Conservation (phyloP, 2,329 filamentous ascomycete species). For the Botrytis paeoniae region DNA sequence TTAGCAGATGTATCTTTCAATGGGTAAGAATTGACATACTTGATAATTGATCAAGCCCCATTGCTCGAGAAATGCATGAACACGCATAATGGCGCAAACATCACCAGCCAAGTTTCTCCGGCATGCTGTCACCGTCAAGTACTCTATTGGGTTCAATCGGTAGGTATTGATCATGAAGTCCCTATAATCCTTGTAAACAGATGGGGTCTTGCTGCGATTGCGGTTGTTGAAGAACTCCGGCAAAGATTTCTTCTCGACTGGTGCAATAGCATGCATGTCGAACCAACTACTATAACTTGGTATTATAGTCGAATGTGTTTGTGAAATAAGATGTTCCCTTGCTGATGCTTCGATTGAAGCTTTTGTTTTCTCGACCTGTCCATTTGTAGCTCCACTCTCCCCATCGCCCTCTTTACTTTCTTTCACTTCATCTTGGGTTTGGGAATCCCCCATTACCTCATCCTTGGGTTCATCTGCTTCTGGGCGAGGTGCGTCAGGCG, state of each 20-base stretch:
- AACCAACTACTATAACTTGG: constrained; percentile 99
- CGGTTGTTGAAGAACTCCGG: constrained; percentile 98
- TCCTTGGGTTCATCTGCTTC: constrained; percentile 65
- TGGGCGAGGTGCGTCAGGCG: constrained; percentile 60
- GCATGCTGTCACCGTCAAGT: constrained; percentile 94
- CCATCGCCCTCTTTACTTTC: constrained; percentile 45
- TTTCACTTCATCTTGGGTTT: constrained; percentile 50
- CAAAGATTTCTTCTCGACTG: constrained; percentile 88
- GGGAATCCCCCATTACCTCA: constrained; percentile 74
- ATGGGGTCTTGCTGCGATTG: constrained; percentile 95
- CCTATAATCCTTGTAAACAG: constrained; percentile 97
- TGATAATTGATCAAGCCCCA: constrained; percentile 99
- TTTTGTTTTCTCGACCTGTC: constrained; percentile 66
- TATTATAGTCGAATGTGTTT: constrained; percentile 93
- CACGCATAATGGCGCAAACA: constrained; percentile 98
- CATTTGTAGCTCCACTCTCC: constrained; percentile 47
- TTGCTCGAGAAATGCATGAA: constrained; percentile 95
- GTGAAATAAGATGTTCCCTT: constrained; percentile 85
- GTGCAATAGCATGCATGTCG: constrained; percentile 91
- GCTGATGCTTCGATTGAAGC: constrained; percentile 80
- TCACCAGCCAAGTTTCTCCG: constrained; percentile 92
- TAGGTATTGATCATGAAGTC: constrained; percentile 99
- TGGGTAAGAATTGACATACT: constrained; percentile 49
- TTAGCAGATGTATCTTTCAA: constrained; percentile 32
- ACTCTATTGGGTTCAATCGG: constrained; percentile 90